phyloP scores from a whole-genome alignment of 106 monocot species.

The Dendrobium huoshanense region DNA sequence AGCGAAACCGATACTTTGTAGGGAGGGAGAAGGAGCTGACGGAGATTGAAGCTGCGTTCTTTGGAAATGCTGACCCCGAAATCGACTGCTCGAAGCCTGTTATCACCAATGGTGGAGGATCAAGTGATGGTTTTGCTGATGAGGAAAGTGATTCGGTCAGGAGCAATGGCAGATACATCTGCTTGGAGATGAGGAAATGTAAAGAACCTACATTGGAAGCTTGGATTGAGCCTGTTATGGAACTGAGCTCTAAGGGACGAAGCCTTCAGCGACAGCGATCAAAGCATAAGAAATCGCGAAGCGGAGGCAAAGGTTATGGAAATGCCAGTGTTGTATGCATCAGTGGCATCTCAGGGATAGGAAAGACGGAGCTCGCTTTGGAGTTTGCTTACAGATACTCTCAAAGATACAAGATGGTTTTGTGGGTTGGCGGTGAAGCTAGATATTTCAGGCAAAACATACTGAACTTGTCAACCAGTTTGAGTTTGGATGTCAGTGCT shows the following conservation, averaged over 20 bases:
- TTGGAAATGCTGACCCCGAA: slow-evolving; percentile 38
- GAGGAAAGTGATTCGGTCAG: slow-evolving; percentile 67
- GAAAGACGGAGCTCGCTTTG: slow-evolving; percentile 80
- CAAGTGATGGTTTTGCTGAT: slow-evolving; percentile 79
- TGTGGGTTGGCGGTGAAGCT: slow-evolving; percentile 91
- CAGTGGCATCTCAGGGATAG: slow-evolving; percentile 58
- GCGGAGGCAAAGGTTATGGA: slow-evolving; percentile 15
- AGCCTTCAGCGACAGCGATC: slow-evolving; percentile 62
- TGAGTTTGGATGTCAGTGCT: slow-evolving; percentile 76
- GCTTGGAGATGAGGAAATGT: slow-evolving; percentile 74
- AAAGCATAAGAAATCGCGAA: slow-evolving; percentile 56
- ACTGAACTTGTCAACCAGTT: slow-evolving; percentile 56
- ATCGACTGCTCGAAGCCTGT: slow-evolving; percentile 26
- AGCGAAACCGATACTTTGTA: slow-evolving; percentile 59
- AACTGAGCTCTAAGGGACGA: slow-evolving; percentile 36
- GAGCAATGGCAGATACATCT: slow-evolving; percentile 56
- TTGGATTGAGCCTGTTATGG: slow-evolving; percentile 73
- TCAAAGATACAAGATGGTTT: slow-evolving; percentile 83
- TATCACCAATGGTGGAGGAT: slow-evolving; percentile 21
- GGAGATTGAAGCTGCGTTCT: slow-evolving; percentile 74
- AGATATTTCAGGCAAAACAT: slow-evolving; percentile 77
- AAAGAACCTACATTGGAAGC: slow-evolving; percentile 86
- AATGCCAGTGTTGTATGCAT: slow-evolving; percentile 46
- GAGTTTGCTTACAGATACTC: slow-evolving; percentile 80
- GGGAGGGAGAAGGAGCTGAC: slow-evolving; percentile 81